Evolutionary conservation across 208 protist species (phyloP).

Genomic region (Wallacemonas collosoma): DNA sequence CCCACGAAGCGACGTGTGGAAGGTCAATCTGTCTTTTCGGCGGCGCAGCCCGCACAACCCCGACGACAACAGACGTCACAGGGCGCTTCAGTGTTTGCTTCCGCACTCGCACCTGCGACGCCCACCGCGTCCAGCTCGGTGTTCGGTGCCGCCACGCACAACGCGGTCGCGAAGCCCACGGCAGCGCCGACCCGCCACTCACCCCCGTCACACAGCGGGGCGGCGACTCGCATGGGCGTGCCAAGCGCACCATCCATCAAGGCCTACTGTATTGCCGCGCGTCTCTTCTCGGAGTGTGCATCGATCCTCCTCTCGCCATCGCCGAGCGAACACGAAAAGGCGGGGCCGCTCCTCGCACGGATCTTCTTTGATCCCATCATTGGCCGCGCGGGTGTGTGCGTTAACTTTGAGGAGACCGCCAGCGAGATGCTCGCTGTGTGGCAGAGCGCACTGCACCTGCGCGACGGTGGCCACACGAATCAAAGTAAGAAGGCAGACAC

Average conservation of each 20-base stretch:
- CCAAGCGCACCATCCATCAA: conserved; percentile 1
- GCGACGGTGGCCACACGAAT: background rate
- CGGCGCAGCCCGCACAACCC: too few species aligned
- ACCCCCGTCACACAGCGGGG: too few species aligned
- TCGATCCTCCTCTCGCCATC: conserved; percentile 23
- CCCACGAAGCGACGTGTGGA: background rate
- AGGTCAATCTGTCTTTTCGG: background rate
- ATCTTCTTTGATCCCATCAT: conserved; percentile 24
- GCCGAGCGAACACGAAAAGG: conserved; percentile 4
- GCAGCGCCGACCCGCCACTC: background rate
- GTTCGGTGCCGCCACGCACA: background rate
- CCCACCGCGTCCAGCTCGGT: background rate
- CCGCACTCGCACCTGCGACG: background rate
- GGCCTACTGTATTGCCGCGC: conserved; percentile 29
- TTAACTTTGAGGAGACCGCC: conserved; percentile 36
- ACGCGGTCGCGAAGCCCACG: background rate
- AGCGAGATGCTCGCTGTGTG: conserved; percentile 65
- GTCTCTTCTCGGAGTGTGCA: conserved; percentile 33
- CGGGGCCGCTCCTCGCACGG: conserved; percentile 37
- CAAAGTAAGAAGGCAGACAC: background rate
- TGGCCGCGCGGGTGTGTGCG: conserved; percentile 34
- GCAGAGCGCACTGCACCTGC: conserved; percentile 28
- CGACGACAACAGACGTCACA: too few species aligned
- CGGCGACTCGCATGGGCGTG: background rate
- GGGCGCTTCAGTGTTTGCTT: too few species aligned